phyloP scores from a whole-genome alignment of 768 basidiomycete genomes.

The Panus rudis region DNA sequence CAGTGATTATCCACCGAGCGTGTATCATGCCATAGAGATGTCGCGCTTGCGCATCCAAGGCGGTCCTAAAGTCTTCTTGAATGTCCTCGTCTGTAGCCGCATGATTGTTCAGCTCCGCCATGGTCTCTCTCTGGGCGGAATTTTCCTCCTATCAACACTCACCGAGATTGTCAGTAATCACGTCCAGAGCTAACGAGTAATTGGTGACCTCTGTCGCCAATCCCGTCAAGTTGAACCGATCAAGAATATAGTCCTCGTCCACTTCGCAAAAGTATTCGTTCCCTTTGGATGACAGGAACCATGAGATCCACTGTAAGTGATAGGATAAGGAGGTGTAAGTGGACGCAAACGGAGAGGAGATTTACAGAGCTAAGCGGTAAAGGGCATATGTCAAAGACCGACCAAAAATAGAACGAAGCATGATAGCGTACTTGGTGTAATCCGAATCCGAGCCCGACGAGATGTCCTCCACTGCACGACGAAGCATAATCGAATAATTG shows the following conservation, averaged over 20 bases:
- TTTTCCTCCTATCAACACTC: constrained; percentile 19
- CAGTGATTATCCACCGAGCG: constrained; percentile 94
- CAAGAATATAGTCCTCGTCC: constrained; percentile 97
- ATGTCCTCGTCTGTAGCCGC: constrained; percentile 76
- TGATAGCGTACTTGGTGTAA: constrained; percentile 75
- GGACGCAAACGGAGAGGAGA: not conserved
- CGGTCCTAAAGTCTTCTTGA: constrained; percentile 87
- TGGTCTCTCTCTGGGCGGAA: not conserved
- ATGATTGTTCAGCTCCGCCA: not conserved
- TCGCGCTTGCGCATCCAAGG: constrained; percentile 88
- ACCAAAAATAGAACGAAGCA: constrained; percentile 7
- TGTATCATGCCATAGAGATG: constrained; percentile 95
- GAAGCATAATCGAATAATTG: constrained; percentile 32
- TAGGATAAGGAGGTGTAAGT: not conserved
- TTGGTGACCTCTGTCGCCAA: constrained; percentile 94
- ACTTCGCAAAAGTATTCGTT: constrained; percentile 99
- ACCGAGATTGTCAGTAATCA: constrained; percentile 96
- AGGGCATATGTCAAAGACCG: not conserved
- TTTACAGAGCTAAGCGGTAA: constrained; percentile 16
- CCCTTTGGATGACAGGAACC: constrained; percentile 95
- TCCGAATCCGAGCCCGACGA: constrained; percentile 93
- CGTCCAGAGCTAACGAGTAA: constrained; percentile 87
- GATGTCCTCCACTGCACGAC: constrained; percentile 67
- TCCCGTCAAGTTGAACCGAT: constrained; percentile 97
- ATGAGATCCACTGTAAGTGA: constrained; percentile 80